Conservation (phyloP, 768 basidiomycete genomes). For the Xanthoconium purpureum region DNA sequence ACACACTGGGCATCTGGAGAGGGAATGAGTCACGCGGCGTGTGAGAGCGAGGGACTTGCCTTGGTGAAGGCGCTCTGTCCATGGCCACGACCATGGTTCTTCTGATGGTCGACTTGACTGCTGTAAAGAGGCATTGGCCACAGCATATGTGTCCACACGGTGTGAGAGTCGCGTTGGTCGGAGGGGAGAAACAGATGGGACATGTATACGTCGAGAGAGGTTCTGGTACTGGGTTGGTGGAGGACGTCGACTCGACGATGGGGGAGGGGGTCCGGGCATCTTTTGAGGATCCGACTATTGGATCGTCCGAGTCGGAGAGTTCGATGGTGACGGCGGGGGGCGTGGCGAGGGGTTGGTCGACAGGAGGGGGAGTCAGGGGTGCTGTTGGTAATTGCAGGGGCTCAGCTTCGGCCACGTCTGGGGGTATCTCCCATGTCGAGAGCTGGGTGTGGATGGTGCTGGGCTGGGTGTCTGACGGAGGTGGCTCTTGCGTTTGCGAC, state of each 20-base stretch:
- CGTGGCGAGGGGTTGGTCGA: neutral
- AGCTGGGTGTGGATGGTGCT: conserved; percentile 4
- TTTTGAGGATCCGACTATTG: neutral
- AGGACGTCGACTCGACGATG: neutral
- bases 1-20: conserved; percentile 63
- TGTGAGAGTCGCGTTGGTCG: conserved; percentile 71
- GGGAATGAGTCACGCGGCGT: neutral
- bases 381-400: no score
- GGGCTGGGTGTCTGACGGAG: neutral
- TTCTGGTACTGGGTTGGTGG: conserved; percentile 9
- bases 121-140: conserved; percentile 70
- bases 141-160: conserved; percentile 82
- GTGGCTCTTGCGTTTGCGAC: neutral
- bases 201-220: conserved; percentile 65
- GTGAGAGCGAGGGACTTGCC: conserved; percentile 30
- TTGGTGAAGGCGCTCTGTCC: conserved; percentile 35
- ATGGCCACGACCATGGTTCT: conserved; percentile 38
- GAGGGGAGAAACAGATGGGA: conserved; percentile 77
- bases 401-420: neutral
- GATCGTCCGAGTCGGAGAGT: conserved; percentile 2
- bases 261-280: neutral
- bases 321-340: neutral
- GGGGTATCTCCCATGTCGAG: conserved; percentile 24
- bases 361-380: neutral
- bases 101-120: conserved; percentile 60